Percentiles rank a stretch among this genome's conserved stretches.
These are phyloP conservation scores for Clonostachys rosea DNA, from an alignment of 2,329 filamentous ascomycete genomes.

Conservation along the genomic window DNA sequence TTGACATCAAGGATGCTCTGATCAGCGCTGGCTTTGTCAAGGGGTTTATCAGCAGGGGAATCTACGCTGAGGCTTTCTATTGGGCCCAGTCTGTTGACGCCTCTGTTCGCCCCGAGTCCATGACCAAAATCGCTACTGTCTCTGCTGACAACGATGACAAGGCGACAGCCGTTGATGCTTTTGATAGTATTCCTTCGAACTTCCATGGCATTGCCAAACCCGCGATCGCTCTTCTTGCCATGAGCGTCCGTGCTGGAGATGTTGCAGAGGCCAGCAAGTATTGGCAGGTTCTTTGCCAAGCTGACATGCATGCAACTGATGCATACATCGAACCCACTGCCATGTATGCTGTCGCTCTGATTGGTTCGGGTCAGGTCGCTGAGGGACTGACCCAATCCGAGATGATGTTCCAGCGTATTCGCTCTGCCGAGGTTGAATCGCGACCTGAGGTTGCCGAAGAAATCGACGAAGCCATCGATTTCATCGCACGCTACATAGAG, in stretches of 20 bases:
- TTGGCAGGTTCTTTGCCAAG: constrained; percentile 69
- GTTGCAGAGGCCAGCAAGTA: constrained; percentile 72
- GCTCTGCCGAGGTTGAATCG: constrained; percentile 48
- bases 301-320: constrained; percentile 53
- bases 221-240: constrained; percentile 77
- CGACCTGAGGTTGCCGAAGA: constrained; percentile 63
- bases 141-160: constrained; percentile 78
- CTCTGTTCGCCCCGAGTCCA: constrained; percentile 53
- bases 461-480: constrained; percentile 81
- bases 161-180: constrained; percentile 63
- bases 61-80: constrained; percentile 68
- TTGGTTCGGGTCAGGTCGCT: constrained; percentile 79
- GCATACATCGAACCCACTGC: constrained; percentile 80
- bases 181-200: constrained; percentile 50
- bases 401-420: constrained; percentile 82
- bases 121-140: constrained; percentile 68
- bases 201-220: constrained; percentile 48
- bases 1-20: constrained; percentile 66
- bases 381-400: constrained; percentile 77
- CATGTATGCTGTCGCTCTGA: constrained; percentile 86
- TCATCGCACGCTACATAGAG: constrained; percentile 56
- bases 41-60: constrained; percentile 65
- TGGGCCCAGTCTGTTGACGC: constrained; percentile 64
- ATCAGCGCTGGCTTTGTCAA: constrained; percentile 74
- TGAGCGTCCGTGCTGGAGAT: constrained; percentile 80